Evolutionary conservation across 2,329 filamentous ascomycete genomes (phyloP), one percentile per base, ranked within the genome.

Genomic region (Drechslerella dactyloides): DNA sequence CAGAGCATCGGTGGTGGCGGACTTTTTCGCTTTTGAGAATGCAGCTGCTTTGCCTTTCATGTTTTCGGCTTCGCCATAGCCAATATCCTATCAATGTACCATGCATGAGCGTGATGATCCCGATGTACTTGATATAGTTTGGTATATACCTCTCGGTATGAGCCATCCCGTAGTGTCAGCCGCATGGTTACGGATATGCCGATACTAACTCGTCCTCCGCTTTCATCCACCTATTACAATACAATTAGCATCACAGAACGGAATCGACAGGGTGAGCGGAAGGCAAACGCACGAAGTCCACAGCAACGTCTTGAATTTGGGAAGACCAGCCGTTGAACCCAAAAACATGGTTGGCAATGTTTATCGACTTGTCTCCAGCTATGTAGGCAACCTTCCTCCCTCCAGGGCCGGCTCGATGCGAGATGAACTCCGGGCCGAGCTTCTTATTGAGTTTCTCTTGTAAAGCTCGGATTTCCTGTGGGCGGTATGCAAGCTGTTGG

Each of bases 11-110:
- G 96, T 97, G 1, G 92, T 96, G 6, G 91, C 96, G 82, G 97
- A 93, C 79, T 99, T 99, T 82, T 97, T 99, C 0, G 94, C 93
- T 81, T 99, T 99, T 79, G 99, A 94, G 77, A 97, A 99, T 0
- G 93, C 94, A 57, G 90, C 89, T 1, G 93, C 93, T 81, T 99
- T 99, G 63, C 91, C 90, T 80, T 93, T 96, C 79, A 89, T 91
- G 78, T 99, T 99, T 80, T 97, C 93, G 76, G 96, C 96, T 75
- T 94, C 90, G 6, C 94, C 94, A 78, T 99, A 99, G 27, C 94
- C 94, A 73, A 97, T 89, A 78, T 99, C 94, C 84, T 86, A 64
- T 7, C 42, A 21, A 30, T 37, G n/a, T 15, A 42, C 11, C 27
- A 56, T 46, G 52, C 40, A 21, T 11, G 1, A 37, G 13, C 56